A percentile compares a stretch with the other conserved stretches of the same genome.
Conservation (phyloP, 2,329 filamentous ascomycete genomes). For the Penicillium sp. region DNA sequence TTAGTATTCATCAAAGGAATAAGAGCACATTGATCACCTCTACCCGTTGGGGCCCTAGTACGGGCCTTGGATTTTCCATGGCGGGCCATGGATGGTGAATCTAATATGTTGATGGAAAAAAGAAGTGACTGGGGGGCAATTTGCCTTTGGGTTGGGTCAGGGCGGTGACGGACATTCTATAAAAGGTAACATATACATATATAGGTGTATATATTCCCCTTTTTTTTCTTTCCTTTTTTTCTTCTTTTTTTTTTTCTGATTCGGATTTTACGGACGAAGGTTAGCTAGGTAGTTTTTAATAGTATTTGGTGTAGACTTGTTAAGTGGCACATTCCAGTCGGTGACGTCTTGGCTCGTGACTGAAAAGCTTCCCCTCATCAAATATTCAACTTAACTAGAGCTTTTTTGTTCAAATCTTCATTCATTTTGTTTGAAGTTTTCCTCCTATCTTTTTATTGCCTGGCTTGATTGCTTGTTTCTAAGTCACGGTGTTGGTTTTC, state of each 20-base stretch:
- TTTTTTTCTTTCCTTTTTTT: not conserved
- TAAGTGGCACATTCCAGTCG: not conserved
- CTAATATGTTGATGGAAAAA: not conserved
- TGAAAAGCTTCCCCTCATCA: not conserved
- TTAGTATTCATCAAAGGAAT: not conserved
- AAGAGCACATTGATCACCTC: not conserved
- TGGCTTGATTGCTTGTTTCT: not conserved
- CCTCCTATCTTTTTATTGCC: too few species aligned
- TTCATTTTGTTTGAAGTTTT: not conserved
- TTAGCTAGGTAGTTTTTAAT: too few species aligned
- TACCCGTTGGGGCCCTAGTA: conserved; percentile 8
- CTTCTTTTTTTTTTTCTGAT: too few species aligned
- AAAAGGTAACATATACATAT: not conserved
- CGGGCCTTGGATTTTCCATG: conserved; percentile 27
- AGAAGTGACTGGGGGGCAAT: not conserved
- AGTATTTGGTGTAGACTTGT: not conserved
- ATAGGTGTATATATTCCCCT: not conserved
- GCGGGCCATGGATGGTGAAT: conserved; percentile 20
- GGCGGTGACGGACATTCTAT: conserved; percentile 2
- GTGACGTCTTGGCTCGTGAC: conserved; percentile 11
- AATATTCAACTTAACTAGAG: not conserved
- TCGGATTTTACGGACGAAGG: too few species aligned
- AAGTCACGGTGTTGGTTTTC: not conserved
- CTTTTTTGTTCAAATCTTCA: not conserved
- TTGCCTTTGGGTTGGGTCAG: not conserved